These are phyloP conservation scores for Straminergon stramineum DNA, from an alignment of 225 moss, liverwort and hornwort species.

Conservation along the genomic window DNA sequence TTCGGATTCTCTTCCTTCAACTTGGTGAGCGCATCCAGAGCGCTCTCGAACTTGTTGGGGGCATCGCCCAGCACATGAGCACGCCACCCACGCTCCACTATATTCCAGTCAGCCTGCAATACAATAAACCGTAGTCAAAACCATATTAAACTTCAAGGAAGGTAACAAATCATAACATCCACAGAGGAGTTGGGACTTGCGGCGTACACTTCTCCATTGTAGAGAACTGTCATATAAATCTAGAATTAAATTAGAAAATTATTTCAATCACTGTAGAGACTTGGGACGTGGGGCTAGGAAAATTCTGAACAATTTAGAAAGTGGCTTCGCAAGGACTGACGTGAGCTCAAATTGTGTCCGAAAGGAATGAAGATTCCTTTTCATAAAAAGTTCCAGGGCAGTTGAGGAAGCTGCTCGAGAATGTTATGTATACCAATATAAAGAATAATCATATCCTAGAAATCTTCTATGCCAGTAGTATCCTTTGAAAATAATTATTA, in stretches of 20 bases:
- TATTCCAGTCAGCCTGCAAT: constrained; percentile 71
- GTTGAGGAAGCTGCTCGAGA: background rate
- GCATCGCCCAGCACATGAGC: constrained; percentile 78
- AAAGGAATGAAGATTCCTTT: background rate
- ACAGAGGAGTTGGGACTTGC: background rate
- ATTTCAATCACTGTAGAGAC: background rate
- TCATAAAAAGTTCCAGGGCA: background rate
- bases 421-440: background rate
- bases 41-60: constrained; percentile 64
- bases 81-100: constrained; percentile 83
- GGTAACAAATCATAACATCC: background rate
- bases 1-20: constrained; percentile 57
- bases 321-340: background rate
- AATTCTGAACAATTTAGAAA: background rate
- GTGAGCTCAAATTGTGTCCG: background rate
- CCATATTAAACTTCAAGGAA: background rate
- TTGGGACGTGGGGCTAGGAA: background rate
- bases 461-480: background rate
- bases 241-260: background rate
- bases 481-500: too few species aligned
- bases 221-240: background rate
- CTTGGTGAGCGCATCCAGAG: constrained; percentile 70
- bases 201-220: background rate
- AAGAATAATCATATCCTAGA: background rate
- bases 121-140: background rate